phyloP scores from a whole-genome alignment of 1,284 basidiomycete genomes.

The Ustilago cynodontis region DNA sequence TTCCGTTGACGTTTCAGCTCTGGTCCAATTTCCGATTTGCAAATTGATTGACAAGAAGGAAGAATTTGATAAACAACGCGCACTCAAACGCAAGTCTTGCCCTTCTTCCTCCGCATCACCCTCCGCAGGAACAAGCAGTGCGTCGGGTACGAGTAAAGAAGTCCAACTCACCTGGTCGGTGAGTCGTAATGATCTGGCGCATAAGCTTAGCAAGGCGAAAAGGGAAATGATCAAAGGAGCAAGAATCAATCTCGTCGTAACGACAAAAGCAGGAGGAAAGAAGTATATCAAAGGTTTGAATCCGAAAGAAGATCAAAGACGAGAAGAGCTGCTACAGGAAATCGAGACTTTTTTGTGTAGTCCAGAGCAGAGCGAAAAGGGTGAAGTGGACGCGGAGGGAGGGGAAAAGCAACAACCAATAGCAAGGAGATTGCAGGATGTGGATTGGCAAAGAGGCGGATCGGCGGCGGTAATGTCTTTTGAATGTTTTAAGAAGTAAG shows the following conservation, averaged over 20 bases:
- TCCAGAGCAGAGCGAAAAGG: background rate
- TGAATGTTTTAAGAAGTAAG: conserved; percentile 31
- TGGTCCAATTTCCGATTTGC: conserved; percentile 66
- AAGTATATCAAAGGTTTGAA: conserved; percentile 42
- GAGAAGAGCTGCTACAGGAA: conserved; percentile 10
- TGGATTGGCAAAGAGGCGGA: conserved; percentile 46
- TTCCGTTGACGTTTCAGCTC: conserved; percentile 5
- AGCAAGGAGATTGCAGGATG: conserved; percentile 30
- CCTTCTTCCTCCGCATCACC: background rate
- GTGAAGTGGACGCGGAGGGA: background rate
- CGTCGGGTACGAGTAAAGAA: conserved; percentile 39
- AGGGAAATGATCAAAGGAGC: conserved; percentile 51
- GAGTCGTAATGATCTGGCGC: conserved; percentile 54
- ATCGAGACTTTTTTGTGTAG: conserved; percentile 33
- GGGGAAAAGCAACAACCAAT: conserved; percentile 8
- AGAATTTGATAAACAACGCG: conserved; percentile 59
- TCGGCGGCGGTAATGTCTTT: conserved; percentile 42
- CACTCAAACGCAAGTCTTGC: conserved; percentile 32
- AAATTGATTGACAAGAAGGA: conserved; percentile 71
- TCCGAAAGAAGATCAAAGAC: conserved; percentile 23
- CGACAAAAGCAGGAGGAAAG: conserved; percentile 28
- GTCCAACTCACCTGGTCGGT: conserved; percentile 62
- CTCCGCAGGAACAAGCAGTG: background rate
- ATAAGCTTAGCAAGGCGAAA: conserved; percentile 54
- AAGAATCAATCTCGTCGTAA: conserved; percentile 43